Evolutionary conservation across 352 stramenopile species (phyloP).

Genomic region (Phytophthora agathidicida): DNA sequence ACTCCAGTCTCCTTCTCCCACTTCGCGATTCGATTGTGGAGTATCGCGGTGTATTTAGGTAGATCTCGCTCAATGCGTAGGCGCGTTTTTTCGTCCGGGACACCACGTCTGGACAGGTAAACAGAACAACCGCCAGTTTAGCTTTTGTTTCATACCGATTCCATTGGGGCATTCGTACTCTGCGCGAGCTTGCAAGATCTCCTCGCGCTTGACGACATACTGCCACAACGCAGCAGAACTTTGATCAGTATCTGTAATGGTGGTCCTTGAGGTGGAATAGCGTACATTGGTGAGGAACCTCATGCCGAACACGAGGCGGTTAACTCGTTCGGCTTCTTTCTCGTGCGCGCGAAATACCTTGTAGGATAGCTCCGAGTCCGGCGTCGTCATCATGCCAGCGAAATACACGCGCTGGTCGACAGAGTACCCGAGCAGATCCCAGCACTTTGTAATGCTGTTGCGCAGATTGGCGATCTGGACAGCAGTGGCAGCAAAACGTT

Average conservation of each 20-base stretch:
- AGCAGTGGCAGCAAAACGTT: conserved; percentile 27
- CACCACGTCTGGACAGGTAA: conserved; percentile 18
- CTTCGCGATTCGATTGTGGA: conserved; percentile 41
- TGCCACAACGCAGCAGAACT: conserved; percentile 3
- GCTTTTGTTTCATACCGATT: background rate
- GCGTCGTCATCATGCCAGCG: conserved; percentile 29
- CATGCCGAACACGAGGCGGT: conserved; percentile 28
- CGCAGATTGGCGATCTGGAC: conserved; percentile 30
- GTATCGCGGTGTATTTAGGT: conserved; percentile 45
- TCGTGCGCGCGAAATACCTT: conserved; percentile 37
- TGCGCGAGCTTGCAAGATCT: conserved; percentile 41
- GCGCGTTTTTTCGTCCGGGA: conserved; percentile 39
- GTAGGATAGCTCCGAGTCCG: conserved; percentile 28
- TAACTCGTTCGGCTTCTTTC: conserved; percentile 35
- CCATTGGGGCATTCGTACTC: conserved; percentile 28
- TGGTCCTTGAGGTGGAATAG: background rate
- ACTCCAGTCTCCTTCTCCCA: conserved; percentile 45
- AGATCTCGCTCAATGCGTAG: conserved; percentile 47
- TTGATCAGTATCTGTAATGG: background rate
- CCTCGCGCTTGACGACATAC: conserved; percentile 53
- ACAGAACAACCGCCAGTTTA: too few species aligned
- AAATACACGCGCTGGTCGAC: conserved; percentile 29
- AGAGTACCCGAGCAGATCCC: conserved; percentile 31
- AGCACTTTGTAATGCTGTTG: conserved; percentile 27
- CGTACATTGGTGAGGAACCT: conserved; percentile 24